Percentiles rank a stretch among this genome's conserved stretches.
These are phyloP conservation scores for Cicer arietinum DNA, from an alignment of 306 rosid genomes.

Conservation along the genomic window DNA sequence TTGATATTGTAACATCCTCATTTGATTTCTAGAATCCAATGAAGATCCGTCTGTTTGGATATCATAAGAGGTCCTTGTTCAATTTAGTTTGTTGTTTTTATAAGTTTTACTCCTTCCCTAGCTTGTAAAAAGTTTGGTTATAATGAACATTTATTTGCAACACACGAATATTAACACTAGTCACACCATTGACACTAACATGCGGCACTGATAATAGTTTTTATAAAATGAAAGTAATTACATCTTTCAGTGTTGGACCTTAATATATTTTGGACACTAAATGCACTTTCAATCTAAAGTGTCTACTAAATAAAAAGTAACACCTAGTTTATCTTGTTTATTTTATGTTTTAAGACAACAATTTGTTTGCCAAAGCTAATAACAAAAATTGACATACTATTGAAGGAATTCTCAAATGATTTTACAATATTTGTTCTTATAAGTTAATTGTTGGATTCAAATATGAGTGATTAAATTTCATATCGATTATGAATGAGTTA, in stretches of 20 bases:
- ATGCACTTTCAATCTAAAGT: too few species aligned
- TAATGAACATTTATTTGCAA: neutral
- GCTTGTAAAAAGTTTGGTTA: neutral
- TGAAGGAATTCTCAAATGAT: neutral
- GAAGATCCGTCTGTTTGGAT: conserved; percentile 39
- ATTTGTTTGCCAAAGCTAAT: neutral
- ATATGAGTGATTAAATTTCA: too few species aligned
- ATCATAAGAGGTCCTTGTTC: conserved; percentile 11
- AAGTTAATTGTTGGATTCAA: neutral
- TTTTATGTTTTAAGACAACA: neutral
- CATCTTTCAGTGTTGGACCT: too few species aligned
- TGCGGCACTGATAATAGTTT: too few species aligned
- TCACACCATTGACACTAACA: too few species aligned
- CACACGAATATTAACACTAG: too few species aligned
- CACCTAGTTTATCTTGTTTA: neutral
- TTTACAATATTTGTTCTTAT: neutral
- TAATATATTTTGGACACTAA: too few species aligned
- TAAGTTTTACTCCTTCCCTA: neutral
- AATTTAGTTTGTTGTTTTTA: neutral
- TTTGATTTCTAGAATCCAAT: conserved; percentile 24
- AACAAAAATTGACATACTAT: neutral
- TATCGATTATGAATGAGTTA: too few species aligned
- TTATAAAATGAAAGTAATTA: too few species aligned
- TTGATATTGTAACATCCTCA: conserved; percentile 28
- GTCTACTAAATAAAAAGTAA: too few species aligned